Percentiles rank a stretch among this genome's conserved stretches.
Conservation (phyloP, 2,329 filamentous ascomycete genomes). For the Apiospora hydei region DNA sequence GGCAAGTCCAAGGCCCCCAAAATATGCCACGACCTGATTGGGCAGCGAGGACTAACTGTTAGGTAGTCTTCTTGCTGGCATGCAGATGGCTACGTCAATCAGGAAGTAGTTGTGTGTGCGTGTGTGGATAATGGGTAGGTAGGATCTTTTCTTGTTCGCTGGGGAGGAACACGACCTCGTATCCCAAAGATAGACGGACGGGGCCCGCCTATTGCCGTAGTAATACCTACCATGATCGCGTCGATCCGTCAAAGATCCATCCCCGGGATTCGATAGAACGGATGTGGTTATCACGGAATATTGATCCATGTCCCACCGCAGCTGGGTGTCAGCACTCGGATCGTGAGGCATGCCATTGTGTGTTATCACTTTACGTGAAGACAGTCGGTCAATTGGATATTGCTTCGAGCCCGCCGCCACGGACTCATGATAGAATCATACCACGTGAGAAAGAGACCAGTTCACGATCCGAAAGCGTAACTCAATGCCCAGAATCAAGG, state of each 20-base stretch:
- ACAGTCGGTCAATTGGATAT: neutral
- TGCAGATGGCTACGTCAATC: neutral
- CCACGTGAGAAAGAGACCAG: neutral
- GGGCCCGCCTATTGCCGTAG: neutral
- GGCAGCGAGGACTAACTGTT: neutral
- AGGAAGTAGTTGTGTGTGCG: neutral
- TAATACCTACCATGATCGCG: neutral
- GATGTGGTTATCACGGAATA: neutral
- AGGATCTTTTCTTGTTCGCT: neutral
- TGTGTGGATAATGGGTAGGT: neutral
- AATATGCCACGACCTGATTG: neutral
- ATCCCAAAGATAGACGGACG: constrained; percentile 7
- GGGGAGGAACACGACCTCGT: neutral
- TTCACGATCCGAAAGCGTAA: neutral
- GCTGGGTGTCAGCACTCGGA: neutral
- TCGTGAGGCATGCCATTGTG: neutral
- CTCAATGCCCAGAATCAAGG: neutral
- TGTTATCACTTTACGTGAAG: neutral
- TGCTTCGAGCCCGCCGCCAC: neutral
- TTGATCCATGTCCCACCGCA: neutral
- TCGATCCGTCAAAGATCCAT: neutral
- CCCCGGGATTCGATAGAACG: neutral
- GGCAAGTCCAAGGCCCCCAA: neutral
- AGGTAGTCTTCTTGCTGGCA: neutral
- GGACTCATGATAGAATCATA: neutral